phyloP scores from a whole-genome alignment of 441 rosid species.

The Flueggea neowawraea region DNA sequence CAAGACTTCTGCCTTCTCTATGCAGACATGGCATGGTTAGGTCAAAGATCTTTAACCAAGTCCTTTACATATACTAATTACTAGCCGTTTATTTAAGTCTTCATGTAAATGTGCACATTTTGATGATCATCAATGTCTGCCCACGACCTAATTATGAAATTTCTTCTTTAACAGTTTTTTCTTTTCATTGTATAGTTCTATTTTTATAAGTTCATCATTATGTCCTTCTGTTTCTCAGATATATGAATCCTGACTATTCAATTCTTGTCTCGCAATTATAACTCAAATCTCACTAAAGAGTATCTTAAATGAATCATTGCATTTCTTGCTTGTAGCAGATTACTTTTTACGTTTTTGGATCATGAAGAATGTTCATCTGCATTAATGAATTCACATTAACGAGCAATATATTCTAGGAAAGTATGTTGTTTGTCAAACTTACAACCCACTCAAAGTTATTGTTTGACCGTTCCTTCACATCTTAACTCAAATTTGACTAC shows the following conservation, averaged over 20 bases:
- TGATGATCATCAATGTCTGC: no score
- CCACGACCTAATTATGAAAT: no score
- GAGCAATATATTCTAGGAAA: background rate
- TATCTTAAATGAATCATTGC: slow-evolving; percentile 16
- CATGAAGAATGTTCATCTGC: background rate
- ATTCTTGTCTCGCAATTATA: slow-evolving; percentile 2
- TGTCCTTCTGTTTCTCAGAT: slow-evolving; percentile 12
- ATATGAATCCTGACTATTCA: slow-evolving; percentile 8
- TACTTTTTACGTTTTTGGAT: background rate
- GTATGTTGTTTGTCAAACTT: background rate
- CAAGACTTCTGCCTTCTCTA: slow-evolving; percentile 20
- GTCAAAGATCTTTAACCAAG: slow-evolving; percentile 2
- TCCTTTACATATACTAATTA: background rate
- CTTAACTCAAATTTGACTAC: no score
- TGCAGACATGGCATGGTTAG: slow-evolving; percentile 11
- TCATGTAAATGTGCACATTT: no score
- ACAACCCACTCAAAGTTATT: background rate
- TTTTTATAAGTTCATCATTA: slow-evolving; percentile 3
- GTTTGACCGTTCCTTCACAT: background rate
- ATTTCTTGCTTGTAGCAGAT: slow-evolving; percentile 6
- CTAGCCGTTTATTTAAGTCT: no score
- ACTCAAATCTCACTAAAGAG: slow-evolving; percentile 2
- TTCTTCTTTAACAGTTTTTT: no score
- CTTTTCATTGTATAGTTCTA: no score
- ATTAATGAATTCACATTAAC: slow-evolving; percentile 5